Evolutionary conservation across 2,329 filamentous ascomycete genomes (phyloP).

Genomic region (Ciborinia camelliae): DNA sequence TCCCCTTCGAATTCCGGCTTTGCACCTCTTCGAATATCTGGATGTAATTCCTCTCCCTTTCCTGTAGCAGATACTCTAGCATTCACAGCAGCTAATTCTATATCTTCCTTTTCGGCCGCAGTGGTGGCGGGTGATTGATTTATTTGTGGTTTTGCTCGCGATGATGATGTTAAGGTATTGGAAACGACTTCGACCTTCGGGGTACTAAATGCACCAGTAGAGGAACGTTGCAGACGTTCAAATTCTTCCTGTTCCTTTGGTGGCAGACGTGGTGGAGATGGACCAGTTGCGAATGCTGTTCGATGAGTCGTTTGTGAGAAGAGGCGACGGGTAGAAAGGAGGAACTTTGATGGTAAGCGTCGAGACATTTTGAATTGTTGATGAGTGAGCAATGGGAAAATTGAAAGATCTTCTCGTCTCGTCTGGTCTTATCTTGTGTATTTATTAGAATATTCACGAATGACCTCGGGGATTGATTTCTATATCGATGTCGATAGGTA

Average conservation of each 20-base stretch:
- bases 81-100: constrained; percentile 35
- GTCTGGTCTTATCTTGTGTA: no score
- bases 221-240: constrained; percentile 77
- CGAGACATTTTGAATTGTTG: constrained; percentile 30
- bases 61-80: constrained; percentile 51
- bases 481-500: no score
- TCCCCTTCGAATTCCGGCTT: constrained; percentile 92
- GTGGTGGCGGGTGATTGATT: constrained; percentile 46
- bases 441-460: no score
- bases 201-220: constrained; percentile 73
- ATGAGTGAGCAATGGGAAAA: not conserved
- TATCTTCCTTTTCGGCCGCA: constrained; percentile 26
- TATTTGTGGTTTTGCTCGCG: constrained; percentile 40
- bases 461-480: no score
- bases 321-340: constrained; percentile 32
- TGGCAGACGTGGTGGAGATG: constrained; percentile 81
- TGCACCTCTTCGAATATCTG: constrained; percentile 70
- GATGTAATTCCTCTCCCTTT: constrained; percentile 63
- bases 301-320: constrained; percentile 32
- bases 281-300: constrained; percentile 48
- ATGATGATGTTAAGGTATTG: constrained; percentile 32
- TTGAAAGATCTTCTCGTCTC: not conserved
- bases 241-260: constrained; percentile 87
- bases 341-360: constrained; percentile 29
- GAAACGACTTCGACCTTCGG: constrained; percentile 39